Base-by-base conservation (phyloP, 2,329 filamentous ascomycete genomes). In the Sarocladiaceae sp. region DNA sequence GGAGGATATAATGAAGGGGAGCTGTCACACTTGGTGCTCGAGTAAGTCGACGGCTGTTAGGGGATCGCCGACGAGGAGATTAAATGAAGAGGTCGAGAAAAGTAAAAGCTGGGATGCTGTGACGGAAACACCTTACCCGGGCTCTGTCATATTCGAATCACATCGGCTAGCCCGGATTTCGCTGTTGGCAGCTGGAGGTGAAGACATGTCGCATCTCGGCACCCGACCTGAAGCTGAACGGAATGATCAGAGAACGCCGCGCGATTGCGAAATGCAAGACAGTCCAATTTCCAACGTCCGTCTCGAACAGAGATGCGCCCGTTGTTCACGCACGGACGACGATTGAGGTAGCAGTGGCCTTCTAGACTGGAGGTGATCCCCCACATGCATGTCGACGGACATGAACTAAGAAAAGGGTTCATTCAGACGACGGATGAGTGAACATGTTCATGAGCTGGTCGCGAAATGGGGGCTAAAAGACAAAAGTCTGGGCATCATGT, bases 201-300 rank as follows among this genome's bases (percentile, higher is more conserved):
- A n/a, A n/a, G n/a, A n/a, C n/a, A 37, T 8, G 35, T 20, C 11
- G 23, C 17, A 8, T 40, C 11, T 7, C 18, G 37, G 37, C 37
- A 6, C 18, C n/a, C n/a, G n/a, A n/a, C n/a, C n/a, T n/a, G n/a
- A 40, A 26, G 40, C 37, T 40, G 37, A 23, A 23, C 12, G 35
- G 6, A 20, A 40, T 12, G n/a, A 20, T 23, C 7, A 40, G 8
- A 23, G 37, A 40, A 22, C 23, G 23, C 17, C 17, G 37, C 11
- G 40, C 8, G 40, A 44, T 44, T 28, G 40, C 20, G 5, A 44
- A 26, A 26, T 44, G 40, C 40, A 44, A 44, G 22, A 44, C 40
- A 22, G 40, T 12, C 5, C 17, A 26, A 28, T 44, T 13, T 28
- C 23, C 4, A 26, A 44, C n/a, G 18, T 44, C 20, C 23, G 17